Evolutionary conservation across 2,329 filamentous ascomycete species (phyloP).

Genomic region (Botrytis galanthina): DNA sequence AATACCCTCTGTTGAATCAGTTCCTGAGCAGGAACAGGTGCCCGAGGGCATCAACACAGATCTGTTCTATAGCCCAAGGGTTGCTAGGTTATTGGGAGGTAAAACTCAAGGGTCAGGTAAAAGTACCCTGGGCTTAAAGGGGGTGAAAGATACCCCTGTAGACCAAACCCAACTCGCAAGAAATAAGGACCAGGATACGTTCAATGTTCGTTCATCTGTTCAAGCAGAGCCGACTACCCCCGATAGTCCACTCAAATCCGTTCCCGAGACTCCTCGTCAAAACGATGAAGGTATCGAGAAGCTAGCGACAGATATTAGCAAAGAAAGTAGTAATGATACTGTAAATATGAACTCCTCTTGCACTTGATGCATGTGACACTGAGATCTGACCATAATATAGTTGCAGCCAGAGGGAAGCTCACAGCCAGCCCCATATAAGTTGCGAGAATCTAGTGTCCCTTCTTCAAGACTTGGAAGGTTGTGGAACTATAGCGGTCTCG

Average conservation of each 20-base stretch:
- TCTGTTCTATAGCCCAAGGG: conserved; percentile 59
- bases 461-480: conserved; percentile 81
- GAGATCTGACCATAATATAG: conserved; percentile 47
- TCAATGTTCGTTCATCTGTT: conserved; percentile 32
- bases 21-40: conserved; percentile 45
- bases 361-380: conserved; percentile 36
- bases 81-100: conserved; percentile 54
- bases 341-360: conserved; percentile 9
- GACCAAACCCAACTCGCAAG: conserved; percentile 36
- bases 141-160: conserved; percentile 37
- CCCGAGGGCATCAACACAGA: conserved; percentile 59
- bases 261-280: conserved; percentile 16
- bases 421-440: conserved; percentile 54
- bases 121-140: conserved; percentile 37
- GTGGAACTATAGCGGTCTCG: conserved; percentile 93
- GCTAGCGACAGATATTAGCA: conserved; percentile 45
- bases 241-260: conserved; percentile 18
- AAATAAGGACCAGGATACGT: conserved; percentile 42
- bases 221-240: conserved; percentile 17
- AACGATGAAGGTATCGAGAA: conserved; percentile 44
- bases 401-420: conserved; percentile 28
- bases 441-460: conserved; percentile 87
- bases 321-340: conserved; percentile 40
- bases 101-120: conserved; percentile 37
- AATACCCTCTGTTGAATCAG: conserved; percentile 26